Conservation (phyloP, 1,139 yeast species). For the Pichia terricola region DNA sequence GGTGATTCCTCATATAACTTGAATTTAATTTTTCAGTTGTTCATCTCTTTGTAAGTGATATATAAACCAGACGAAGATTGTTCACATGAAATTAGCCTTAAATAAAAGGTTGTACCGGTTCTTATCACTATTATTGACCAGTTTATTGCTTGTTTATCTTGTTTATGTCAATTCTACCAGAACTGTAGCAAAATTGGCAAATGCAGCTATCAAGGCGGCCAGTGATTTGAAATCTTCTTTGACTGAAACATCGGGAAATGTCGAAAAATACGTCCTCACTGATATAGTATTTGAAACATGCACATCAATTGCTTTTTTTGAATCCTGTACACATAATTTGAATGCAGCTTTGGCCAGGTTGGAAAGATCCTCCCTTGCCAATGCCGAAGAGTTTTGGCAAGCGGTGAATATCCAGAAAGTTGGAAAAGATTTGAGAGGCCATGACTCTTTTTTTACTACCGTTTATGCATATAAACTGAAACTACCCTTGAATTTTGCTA, state of each 20-base stretch:
- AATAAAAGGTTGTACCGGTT: not conserved
- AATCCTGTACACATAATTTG: slow-evolving; percentile 3
- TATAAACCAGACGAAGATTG: not conserved
- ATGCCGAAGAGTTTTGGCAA: too few species aligned
- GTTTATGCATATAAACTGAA: slow-evolving; percentile 6
- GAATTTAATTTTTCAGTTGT: too few species aligned
- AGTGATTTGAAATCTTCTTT: not conserved
- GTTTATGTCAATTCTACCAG: not conserved
- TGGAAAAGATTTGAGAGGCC: too few species aligned
- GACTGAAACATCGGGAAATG: not conserved
- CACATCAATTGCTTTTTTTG: slow-evolving; percentile 4
- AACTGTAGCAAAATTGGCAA: not conserved
- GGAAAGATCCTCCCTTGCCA: too few species aligned
- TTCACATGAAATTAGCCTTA: not conserved
- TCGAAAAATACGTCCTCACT: slow-evolving; percentile 1
- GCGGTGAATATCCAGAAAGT: too few species aligned
- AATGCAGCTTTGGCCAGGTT: not conserved
- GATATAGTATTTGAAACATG: slow-evolving; percentile 6
- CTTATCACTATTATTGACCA: not conserved
- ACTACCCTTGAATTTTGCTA: slow-evolving; percentile 1
- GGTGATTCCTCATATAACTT: too few species aligned
- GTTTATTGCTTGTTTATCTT: not conserved
- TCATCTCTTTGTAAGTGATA: too few species aligned
- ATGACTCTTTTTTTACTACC: slow-evolving; percentile 1
- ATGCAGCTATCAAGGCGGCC: not conserved